phyloP scores from a whole-genome alignment of 1,284 basidiomycete genomes.

The Austroboletus novae-zelandiae region DNA sequence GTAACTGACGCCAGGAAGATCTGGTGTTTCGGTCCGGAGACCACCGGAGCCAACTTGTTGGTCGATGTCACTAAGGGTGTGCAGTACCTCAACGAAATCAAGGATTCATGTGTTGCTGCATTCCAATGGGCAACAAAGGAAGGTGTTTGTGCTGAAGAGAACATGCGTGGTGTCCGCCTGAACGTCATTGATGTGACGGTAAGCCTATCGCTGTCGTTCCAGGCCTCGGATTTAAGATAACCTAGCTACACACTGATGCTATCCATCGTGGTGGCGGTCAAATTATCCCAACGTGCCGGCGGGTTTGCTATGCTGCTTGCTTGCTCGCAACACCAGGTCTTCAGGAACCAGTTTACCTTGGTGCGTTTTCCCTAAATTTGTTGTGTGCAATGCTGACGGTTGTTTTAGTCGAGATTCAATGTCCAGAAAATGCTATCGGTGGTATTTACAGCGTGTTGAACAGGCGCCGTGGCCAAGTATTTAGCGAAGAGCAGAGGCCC shows the following conservation, averaged over 20 bases:
- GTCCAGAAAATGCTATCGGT: constrained; percentile 96
- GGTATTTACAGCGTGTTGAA: constrained; percentile 97
- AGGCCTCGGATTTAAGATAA: constrained; percentile 7
- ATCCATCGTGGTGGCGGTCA: constrained; percentile 99
- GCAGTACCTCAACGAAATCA: constrained; percentile 98
- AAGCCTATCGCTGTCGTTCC: constrained; percentile 28
- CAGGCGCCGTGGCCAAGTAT: constrained; percentile 98
- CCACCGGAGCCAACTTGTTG: constrained; percentile 94
- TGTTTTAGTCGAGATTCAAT: constrained; percentile 88
- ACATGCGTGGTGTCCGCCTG: constrained; percentile 97
- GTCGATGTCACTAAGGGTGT: constrained; percentile 99
- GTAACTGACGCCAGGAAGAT: constrained; percentile 99
- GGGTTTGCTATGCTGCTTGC: constrained; percentile 95
- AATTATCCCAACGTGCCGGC: constrained; percentile 94
- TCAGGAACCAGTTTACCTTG: constrained; percentile 97
- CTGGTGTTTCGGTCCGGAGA: constrained; percentile 99
- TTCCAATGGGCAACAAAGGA: constrained; percentile 99
- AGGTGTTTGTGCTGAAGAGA: constrained; percentile 96
- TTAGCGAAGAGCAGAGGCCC: constrained; percentile 94
- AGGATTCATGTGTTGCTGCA: constrained; percentile 98
- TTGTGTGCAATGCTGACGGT: constrained; percentile 12
- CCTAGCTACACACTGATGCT: constrained; percentile 92
- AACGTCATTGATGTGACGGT: constrained; percentile 97
- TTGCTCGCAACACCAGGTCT: constrained; percentile 89
- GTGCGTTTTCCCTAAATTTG: constrained; percentile 36